A percentile compares a stretch with the other conserved stretches of the same genome.
These are phyloP conservation scores for Pythium phragmitis DNA, from an alignment of 352 stramenopile species.

Conservation along the genomic window DNA sequence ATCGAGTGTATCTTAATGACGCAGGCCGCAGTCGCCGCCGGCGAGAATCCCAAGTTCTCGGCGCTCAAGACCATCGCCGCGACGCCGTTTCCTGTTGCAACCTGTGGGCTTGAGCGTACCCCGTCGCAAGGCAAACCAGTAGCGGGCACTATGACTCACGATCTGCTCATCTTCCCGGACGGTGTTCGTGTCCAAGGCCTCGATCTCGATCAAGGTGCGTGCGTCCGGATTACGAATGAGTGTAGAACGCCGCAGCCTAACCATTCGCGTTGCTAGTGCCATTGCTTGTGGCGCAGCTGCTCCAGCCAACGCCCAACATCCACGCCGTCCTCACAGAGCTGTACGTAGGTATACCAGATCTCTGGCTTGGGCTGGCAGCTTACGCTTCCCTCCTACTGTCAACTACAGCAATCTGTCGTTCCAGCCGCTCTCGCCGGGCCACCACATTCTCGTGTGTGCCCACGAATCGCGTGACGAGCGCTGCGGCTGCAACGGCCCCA, in stretches of 20 bases:
- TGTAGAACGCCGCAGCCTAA: neutral
- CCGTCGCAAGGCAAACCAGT: neutral
- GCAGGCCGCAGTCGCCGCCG: conserved; percentile 8
- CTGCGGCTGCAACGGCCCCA: conserved; percentile 68
- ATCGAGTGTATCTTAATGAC: neutral
- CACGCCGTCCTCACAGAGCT: conserved; percentile 1
- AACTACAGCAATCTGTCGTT: conserved; percentile 39
- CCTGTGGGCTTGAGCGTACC: conserved; percentile 5
- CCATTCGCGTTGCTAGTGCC: neutral
- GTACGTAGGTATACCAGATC: conserved; percentile 8
- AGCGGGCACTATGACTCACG: conserved; percentile 31
- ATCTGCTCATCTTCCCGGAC: conserved; percentile 75
- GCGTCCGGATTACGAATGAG: no score
- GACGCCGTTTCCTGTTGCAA: conserved; percentile 41
- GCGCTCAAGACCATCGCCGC: conserved; percentile 42
- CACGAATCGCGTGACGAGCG: conserved; percentile 63
- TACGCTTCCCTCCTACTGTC: neutral
- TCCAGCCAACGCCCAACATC: conserved; percentile 10
- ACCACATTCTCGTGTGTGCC: conserved; percentile 72
- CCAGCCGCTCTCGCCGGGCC: conserved; percentile 34
- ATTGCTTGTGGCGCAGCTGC: conserved; percentile 13
- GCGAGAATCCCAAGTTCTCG: conserved; percentile 12
- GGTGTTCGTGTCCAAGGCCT: conserved; percentile 56
- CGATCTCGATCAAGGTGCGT: conserved; percentile 43
- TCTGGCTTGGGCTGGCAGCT: neutral